These are phyloP conservation scores for Serendipita sp. DNA, from an alignment of 768 basidiomycete genomes.

Conservation along the genomic window DNA sequence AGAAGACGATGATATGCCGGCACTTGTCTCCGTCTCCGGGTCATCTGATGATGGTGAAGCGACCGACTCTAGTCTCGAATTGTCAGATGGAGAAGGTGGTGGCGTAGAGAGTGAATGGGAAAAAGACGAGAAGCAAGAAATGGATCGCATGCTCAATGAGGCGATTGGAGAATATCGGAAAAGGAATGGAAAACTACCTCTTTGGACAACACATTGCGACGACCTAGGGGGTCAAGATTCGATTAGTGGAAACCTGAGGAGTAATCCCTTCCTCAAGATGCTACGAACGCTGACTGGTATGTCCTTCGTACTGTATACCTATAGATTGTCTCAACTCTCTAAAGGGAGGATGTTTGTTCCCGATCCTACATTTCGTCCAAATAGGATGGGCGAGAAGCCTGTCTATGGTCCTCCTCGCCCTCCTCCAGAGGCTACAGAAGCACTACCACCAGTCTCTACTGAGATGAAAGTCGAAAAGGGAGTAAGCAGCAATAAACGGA, in stretches of 20 bases:
- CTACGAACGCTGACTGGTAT: slow-evolving; percentile 58
- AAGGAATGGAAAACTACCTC: slow-evolving; percentile 16
- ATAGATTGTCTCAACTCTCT: neutral
- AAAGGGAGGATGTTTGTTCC: slow-evolving; percentile 37
- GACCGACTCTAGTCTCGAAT: slow-evolving; percentile 15
- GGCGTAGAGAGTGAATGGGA: slow-evolving; percentile 34
- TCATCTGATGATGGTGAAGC: slow-evolving; percentile 33
- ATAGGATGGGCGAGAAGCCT: slow-evolving; percentile 7
- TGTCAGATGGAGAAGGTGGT: slow-evolving; percentile 25
- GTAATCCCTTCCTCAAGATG: slow-evolving; percentile 64
- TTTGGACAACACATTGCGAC: slow-evolving; percentile 17
- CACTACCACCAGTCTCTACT: neutral
- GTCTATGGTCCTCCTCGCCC: slow-evolving; percentile 5
- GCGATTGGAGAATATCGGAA: slow-evolving; percentile 41
- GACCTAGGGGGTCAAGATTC: slow-evolving; percentile 22
- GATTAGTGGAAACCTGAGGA: slow-evolving; percentile 36
- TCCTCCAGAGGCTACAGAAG: neutral
- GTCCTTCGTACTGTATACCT: slow-evolving; percentile 6
- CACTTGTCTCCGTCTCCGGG: slow-evolving; percentile 41
- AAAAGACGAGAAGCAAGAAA: slow-evolving; percentile 49
- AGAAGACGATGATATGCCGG: slow-evolving; percentile 45
- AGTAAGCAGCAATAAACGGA: no score
- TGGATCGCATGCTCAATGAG: slow-evolving; percentile 43
- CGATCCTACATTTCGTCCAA: slow-evolving; percentile 28
- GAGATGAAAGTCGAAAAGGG: no score